phyloP scores from a whole-genome alignment of 1,284 basidiomycete genomes.

The Pisolithus thermaeus region DNA sequence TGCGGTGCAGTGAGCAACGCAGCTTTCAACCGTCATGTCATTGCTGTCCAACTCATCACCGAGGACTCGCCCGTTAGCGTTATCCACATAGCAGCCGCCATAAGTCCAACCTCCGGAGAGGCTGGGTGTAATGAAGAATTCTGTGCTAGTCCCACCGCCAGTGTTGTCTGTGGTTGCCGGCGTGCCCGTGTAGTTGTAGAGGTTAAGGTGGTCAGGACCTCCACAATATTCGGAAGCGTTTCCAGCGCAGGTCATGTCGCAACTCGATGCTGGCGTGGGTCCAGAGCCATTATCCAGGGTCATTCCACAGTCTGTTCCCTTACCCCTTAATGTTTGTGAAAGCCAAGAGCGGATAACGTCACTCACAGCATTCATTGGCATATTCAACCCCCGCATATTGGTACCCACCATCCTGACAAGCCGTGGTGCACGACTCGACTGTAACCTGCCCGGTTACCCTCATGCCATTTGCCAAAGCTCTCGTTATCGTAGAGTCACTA shows the following conservation, averaged over 20 bases:
- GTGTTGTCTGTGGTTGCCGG: conserved; percentile 38
- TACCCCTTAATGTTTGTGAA: background rate
- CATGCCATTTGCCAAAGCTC: conserved; percentile 43
- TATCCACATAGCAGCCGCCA: conserved; percentile 38
- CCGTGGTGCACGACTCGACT: conserved; percentile 54
- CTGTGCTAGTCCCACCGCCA: conserved; percentile 35
- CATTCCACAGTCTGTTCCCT: conserved; percentile 44
- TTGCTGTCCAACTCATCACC: conserved; percentile 26
- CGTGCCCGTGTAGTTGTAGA: conserved; percentile 64
- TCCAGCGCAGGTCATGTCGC: conserved; percentile 58
- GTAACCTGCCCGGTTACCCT: conserved; percentile 42
- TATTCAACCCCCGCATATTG: conserved; percentile 52
- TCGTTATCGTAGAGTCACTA: conserved; percentile 45
- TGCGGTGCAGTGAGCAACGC: conserved; percentile 39
- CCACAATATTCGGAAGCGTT: conserved; percentile 58
- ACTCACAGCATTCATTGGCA: conserved; percentile 46
- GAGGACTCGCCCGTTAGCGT: conserved; percentile 46
- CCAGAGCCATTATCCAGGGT: conserved; percentile 41
- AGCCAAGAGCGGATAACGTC: background rate
- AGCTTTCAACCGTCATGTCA: conserved; percentile 39
- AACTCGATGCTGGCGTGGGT: conserved; percentile 39
- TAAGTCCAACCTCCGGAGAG: conserved; percentile 49
- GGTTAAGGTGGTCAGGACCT: conserved; percentile 48
- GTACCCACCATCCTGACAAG: conserved; percentile 58
- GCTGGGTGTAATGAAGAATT: conserved; percentile 32